Conservation (phyloP, 2,329 filamentous ascomycete genomes). For the Colletotrichum destructivum region DNA sequence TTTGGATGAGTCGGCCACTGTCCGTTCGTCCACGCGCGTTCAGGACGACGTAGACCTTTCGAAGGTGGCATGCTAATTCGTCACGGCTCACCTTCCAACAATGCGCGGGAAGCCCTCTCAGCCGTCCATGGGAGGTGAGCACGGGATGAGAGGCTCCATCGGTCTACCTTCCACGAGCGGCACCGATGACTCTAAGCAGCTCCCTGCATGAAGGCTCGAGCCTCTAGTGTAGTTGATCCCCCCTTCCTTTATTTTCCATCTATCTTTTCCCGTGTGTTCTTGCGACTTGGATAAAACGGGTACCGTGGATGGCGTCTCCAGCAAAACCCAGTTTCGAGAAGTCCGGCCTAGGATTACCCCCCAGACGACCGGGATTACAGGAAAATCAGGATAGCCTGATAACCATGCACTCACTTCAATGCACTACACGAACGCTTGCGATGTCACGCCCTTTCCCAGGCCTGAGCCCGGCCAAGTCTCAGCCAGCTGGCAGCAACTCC, state of each 20-base stretch:
- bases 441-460: neutral
- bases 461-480: conserved; percentile 5
- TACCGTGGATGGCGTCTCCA: conserved; percentile 15
- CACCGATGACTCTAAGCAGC: conserved; percentile 11
- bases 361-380: conserved; percentile 22
- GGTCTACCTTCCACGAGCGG: conserved; percentile 25
- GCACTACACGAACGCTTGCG: neutral
- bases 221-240: neutral
- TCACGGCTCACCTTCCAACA: conserved; percentile 23
- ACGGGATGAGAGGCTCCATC: conserved; percentile 21
- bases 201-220: conserved; percentile 40
- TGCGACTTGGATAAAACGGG: neutral
- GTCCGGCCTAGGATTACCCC: conserved; percentile 11
- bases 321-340: conserved; percentile 26
- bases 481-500: neutral
- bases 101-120: conserved; percentile 9
- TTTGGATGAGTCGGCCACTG: conserved; percentile 1
- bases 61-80: conserved; percentile 35
- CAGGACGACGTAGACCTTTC: neutral
- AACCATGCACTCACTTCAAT: neutral
- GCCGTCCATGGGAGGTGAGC: no score
- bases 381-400: conserved; percentile 15
- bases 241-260: neutral
- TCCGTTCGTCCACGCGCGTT: neutral
- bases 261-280: neutral